Evolutionary conservation across 306 rosid genomes (phyloP), one percentile per base, ranked within the genome.

Genomic region (Vigna angularis): DNA sequence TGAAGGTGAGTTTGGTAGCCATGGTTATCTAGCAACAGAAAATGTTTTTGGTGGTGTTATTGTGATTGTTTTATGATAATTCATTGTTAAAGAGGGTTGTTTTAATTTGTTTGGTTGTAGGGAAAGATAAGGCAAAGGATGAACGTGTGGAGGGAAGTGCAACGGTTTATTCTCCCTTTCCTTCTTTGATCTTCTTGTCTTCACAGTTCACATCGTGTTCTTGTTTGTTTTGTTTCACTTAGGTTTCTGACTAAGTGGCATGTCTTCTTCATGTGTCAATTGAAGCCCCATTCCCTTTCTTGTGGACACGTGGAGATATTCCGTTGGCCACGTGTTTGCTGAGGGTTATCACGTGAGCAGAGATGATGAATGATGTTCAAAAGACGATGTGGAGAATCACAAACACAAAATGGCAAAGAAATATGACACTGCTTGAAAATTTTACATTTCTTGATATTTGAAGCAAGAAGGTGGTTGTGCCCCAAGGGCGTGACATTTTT

Each of bases 1-100:
- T 73, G 72, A 92, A 79, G 42, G 89, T 83, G 55, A 88, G 77
- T 83, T 89, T 92, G 86, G 78, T 79, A 15, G 97, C 95, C 98
- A 94, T 94, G 30, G 74, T 69, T 32, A 47, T 12, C 2, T 18
- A 71, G 0, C 18, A 38, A 2, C 15, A 68, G 38, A 64, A 9
- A 11, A 50, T 49, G 4, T 22, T 20, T 0, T 20, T 20, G 22
- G 22, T 20, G 22, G 22, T 20, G 22, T 20, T 20, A 30, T 18
- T 42, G 45, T 10, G 45, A 2, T 40, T 40, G 13, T 42, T 42
- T 42, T 42, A 42, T 42, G 47, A 42, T 42, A 42, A 53, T 53
- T 53, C 5, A 15, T 13, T 14, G 3, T 47, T 47, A 14, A 55
- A 34, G 9, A 47, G 74, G 71, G 51, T 20, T 1, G 7, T 22